Conservation (phyloP, 2,329 filamentous ascomycete species). For the Colletotrichum sp. region DNA sequence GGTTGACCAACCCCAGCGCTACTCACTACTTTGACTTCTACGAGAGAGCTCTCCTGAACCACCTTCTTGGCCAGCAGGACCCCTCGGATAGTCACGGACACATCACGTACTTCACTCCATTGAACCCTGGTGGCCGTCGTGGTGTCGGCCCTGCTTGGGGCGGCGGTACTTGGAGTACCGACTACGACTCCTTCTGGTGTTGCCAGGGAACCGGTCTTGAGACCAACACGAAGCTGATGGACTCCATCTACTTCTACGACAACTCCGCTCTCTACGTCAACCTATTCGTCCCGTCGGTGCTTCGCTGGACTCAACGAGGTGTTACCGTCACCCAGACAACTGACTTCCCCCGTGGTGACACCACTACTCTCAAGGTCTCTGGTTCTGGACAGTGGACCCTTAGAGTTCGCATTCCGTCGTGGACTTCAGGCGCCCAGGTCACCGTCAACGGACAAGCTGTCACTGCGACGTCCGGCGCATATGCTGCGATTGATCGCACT, state of each 20-base stretch:
- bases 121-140: conserved; percentile 50
- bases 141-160: conserved; percentile 59
- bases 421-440: conserved; percentile 44
- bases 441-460: conserved; percentile 43
- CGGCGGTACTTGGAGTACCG: conserved; percentile 59
- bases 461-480: conserved; percentile 38
- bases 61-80: conserved; percentile 55
- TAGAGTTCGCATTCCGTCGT: conserved; percentile 51
- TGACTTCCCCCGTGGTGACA: conserved; percentile 45
- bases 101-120: conserved; percentile 57
- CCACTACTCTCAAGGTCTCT: conserved; percentile 40
- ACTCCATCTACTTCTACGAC: conserved; percentile 56
- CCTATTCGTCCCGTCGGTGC: conserved; percentile 50
- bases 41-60: conserved; percentile 55
- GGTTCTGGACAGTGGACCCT: conserved; percentile 37
- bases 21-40: conserved; percentile 58
- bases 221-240: conserved; percentile 59
- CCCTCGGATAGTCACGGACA: conserved; percentile 49
- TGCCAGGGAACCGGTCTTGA: conserved; percentile 57
- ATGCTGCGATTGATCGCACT: conserved; percentile 42
- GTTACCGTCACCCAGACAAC: conserved; percentile 49
- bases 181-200: conserved; percentile 59
- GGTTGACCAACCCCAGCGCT: conserved; percentile 43
- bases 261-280: conserved; percentile 50
- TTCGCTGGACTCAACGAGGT: conserved; percentile 46